Percentiles rank a stretch among this genome's conserved stretches.
Conservation (phyloP, 169 alveolate genomes). For the Babesia sp. region DNA sequence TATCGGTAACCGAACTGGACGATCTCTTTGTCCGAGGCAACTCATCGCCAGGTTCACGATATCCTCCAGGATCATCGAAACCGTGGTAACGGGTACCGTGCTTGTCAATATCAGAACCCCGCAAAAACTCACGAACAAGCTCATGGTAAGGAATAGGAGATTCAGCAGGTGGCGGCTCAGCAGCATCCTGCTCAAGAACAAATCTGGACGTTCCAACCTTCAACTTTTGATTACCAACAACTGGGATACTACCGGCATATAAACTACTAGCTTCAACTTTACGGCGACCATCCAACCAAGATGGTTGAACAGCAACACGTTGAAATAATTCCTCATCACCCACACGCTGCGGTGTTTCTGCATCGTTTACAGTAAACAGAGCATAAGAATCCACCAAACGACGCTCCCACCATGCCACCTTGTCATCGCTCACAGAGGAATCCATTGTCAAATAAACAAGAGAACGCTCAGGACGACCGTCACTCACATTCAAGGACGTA, state of each 20-base stretch:
- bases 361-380: constrained; percentile 15
- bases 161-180: neutral
- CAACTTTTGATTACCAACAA: constrained; percentile 13
- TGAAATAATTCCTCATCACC: constrained; percentile 14
- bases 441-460: constrained; percentile 69
- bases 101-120: constrained; percentile 29
- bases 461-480: constrained; percentile 9
- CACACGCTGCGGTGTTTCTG: neutral
- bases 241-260: neutral
- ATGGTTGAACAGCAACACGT: neutral
- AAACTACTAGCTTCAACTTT: neutral
- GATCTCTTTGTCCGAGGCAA: neutral
- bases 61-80: constrained; percentile 2
- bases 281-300: constrained; percentile 28
- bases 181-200: neutral
- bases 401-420: constrained; percentile 69
- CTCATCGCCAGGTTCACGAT: neutral
- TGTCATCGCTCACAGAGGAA: constrained; percentile 68
- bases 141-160: constrained; percentile 1
- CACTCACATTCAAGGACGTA: neutral
- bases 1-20: neutral
- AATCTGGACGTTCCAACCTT: constrained; percentile 3
- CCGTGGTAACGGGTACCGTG: constrained; percentile 36
- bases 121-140: constrained; percentile 26
- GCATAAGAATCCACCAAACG: constrained; percentile 31